Evolutionary conservation across 2,329 filamentous ascomycete species (phyloP).

Genomic region (Paraphaeosphaeria minitans): DNA sequence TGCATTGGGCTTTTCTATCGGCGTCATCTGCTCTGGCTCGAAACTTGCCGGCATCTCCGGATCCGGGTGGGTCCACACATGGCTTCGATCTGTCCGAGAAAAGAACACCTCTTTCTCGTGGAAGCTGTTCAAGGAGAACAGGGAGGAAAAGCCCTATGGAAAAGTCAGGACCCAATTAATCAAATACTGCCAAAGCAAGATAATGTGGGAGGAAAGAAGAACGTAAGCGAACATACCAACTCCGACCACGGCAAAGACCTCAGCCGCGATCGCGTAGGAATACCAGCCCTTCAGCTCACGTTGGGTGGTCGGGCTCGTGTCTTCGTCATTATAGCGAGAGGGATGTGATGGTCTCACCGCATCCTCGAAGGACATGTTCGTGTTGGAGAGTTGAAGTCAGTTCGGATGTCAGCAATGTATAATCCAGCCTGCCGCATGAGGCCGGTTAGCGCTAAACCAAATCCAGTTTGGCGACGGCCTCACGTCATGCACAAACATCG

Average conservation of each 20-base stretch:
- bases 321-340: constrained; percentile 37
- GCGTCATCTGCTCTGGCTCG: constrained; percentile 22
- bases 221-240: constrained; percentile 62
- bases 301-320: constrained; percentile 73
- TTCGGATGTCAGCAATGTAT: constrained; percentile 4
- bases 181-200: not conserved
- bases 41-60: constrained; percentile 24
- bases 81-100: constrained; percentile 74
- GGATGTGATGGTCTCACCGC: constrained; percentile 15
- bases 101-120: constrained; percentile 84
- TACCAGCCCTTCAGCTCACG: constrained; percentile 90
- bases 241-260: constrained; percentile 90
- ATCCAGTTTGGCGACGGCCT: not conserved
- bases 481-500: not conserved
- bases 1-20: constrained; percentile 63
- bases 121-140: constrained; percentile 87
- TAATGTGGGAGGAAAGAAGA: not conserved
- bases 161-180: not conserved
- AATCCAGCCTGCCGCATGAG: not conserved
- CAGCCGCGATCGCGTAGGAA: constrained; percentile 85
- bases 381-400: not conserved
- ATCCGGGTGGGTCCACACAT: constrained; percentile 68
- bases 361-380: constrained; percentile 25
- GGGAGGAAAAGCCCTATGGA: constrained; percentile 82
- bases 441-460: not conserved